These are phyloP conservation scores for Austroboletus festivus DNA, from an alignment of 768 basidiomycete genomes.

Conservation along the genomic window DNA sequence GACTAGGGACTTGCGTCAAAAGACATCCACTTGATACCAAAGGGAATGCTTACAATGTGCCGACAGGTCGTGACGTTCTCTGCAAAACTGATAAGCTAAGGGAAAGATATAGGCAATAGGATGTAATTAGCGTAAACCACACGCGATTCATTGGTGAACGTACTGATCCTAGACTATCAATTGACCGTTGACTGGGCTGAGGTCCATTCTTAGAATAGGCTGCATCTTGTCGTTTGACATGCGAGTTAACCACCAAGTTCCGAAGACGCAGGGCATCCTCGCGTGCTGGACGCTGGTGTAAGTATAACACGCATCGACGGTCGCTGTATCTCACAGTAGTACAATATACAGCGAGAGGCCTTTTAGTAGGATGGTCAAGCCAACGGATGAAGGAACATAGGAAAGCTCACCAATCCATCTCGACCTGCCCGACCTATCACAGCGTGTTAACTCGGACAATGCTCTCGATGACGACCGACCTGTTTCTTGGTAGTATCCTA, in stretches of 20 bases:
- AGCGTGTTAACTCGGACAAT: slow-evolving; percentile 2
- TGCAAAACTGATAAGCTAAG: slow-evolving; percentile 49
- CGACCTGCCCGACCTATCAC: slow-evolving; percentile 70
- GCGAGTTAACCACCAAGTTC: slow-evolving; percentile 46
- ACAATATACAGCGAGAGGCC: slow-evolving; percentile 79
- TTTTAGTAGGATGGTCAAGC: slow-evolving; percentile 25
- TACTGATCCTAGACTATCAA: slow-evolving; percentile 63
- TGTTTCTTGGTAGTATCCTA: slow-evolving; percentile 87
- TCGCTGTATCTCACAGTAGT: slow-evolving; percentile 58
- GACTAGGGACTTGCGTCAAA: slow-evolving; percentile 37
- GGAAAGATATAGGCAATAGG: too few relatives aligned
- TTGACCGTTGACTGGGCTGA: slow-evolving; percentile 63
- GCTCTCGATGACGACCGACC: slow-evolving; percentile 38
- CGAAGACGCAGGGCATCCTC: slow-evolving; percentile 64
- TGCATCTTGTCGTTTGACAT: slow-evolving; percentile 42
- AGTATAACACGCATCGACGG: background rate
- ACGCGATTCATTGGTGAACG: slow-evolving; percentile 9
- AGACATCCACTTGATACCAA: too few relatives aligned
- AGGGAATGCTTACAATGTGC: slow-evolving; percentile 55
- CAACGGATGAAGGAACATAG: background rate
- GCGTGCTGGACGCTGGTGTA: slow-evolving; percentile 47
- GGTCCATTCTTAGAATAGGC: slow-evolving; percentile 48
- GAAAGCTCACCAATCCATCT: slow-evolving; percentile 59
- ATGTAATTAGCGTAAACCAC: slow-evolving; percentile 19
- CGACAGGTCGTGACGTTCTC: slow-evolving; percentile 61